Evolutionary conservation across 768 basidiomycete species (phyloP).

Genomic region (Tephrocybe sp.): DNA sequence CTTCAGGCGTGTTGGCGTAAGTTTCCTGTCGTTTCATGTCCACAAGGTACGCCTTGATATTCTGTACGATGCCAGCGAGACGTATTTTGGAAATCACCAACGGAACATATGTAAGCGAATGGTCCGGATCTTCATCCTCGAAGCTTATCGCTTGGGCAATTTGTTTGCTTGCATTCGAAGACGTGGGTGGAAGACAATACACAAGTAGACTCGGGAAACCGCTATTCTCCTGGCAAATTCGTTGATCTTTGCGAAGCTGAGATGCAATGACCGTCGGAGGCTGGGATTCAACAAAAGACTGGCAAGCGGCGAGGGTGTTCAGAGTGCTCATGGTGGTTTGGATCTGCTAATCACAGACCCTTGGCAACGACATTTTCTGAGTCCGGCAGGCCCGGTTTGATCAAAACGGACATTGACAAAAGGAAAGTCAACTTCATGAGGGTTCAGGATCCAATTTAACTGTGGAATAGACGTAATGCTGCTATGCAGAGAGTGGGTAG

Average conservation of each 20-base stretch:
- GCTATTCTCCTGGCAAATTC: constrained; percentile 17
- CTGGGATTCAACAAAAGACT: constrained; percentile 19
- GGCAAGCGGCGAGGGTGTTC: constrained; percentile 20
- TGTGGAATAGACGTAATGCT: background rate
- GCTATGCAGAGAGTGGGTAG: background rate
- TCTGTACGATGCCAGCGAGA: constrained; percentile 21
- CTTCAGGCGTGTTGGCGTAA: background rate
- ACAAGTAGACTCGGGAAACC: constrained; percentile 20
- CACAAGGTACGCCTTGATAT: constrained; percentile 22
- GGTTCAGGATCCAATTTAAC: too few relatives aligned
- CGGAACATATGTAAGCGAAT: constrained; percentile 17
- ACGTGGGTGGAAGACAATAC: constrained; percentile 21
- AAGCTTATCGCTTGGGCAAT: constrained; percentile 19
- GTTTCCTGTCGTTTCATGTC: constrained; percentile 14
- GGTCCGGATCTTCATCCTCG: background rate
- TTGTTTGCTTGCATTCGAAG: constrained; percentile 12
- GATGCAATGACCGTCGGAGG: constrained; percentile 18
- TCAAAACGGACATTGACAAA: too few relatives aligned
- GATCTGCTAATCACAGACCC: background rate
- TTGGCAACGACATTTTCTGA: background rate
- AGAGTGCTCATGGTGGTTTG: constrained; percentile 7
- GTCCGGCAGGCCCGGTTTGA: background rate
- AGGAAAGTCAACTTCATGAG: too few relatives aligned
- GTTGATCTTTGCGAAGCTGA: constrained; percentile 22
- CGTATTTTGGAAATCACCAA: constrained; percentile 22